Percentiles rank a stretch among this genome's conserved stretches.
phyloP scores from a whole-genome alignment of 2,329 filamentous ascomycete genomes.

The Chaetomium olivaceum region DNA sequence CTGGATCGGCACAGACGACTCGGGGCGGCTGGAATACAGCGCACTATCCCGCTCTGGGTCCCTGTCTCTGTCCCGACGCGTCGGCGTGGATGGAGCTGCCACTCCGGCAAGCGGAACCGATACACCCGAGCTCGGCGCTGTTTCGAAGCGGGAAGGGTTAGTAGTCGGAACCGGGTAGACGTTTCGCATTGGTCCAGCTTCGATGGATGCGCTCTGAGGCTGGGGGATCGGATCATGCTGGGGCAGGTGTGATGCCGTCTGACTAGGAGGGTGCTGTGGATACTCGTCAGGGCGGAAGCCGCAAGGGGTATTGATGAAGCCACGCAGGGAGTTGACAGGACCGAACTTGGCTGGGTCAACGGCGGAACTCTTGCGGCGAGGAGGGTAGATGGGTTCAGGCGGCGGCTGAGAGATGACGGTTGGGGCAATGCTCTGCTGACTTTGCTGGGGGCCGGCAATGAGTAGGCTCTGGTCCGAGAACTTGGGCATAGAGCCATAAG shows the following conservation, averaged over 20 bases:
- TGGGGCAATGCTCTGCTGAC: conserved; percentile 40
- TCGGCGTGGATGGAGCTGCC: conserved; percentile 14
- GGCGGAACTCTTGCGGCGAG: conserved; percentile 48
- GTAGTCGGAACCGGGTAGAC: conserved; percentile 67
- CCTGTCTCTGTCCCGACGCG: conserved; percentile 14
- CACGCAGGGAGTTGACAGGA: conserved; percentile 61
- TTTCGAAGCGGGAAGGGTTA: conserved; percentile 65
- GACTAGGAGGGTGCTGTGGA: conserved; percentile 32
- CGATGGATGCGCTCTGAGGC: conserved; percentile 41
- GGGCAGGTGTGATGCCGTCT: conserved; percentile 34
- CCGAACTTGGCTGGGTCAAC: conserved; percentile 62
- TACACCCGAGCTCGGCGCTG: conserved; percentile 50
- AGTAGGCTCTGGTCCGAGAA: conserved; percentile 33
- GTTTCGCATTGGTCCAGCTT: conserved; percentile 54
- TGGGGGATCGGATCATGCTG: conserved; percentile 41
- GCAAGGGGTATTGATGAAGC: conserved; percentile 56
- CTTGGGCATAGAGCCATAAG: conserved; percentile 43
- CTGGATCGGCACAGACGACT: conserved; percentile 69
- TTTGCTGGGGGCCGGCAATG: conserved; percentile 39
- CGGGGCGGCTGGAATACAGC: conserved; percentile 43
- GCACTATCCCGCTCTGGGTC: conserved; percentile 8
- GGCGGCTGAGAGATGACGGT: conserved; percentile 34
- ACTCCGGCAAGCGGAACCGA: conserved; percentile 34
- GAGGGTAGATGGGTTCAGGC: conserved; percentile 35
- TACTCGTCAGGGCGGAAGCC: conserved; percentile 48